Percentiles rank a stretch among this genome's conserved stretches.
Conservation (phyloP, 805 yeast genomes). For the Barnettozyma siamensis region DNA sequence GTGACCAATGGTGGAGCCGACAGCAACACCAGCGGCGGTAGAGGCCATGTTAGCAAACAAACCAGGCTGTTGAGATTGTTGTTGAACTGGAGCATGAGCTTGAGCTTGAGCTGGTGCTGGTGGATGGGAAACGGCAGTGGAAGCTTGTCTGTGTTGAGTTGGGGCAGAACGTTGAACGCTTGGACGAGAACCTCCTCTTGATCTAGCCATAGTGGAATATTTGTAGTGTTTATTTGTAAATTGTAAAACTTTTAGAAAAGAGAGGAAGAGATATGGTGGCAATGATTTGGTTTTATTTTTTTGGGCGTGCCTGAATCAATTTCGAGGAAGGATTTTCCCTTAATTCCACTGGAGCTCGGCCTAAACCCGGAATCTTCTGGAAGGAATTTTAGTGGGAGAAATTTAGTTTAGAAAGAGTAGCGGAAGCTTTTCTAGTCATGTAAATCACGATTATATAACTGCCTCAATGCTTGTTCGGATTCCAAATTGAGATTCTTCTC, state of each 20-base stretch:
- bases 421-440: too few species aligned
- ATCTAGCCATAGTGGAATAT: slow-evolving; percentile 37
- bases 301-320: neutral
- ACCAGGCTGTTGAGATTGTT: slow-evolving; percentile 69
- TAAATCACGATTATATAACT: too few species aligned
- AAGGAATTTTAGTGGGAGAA: neutral
- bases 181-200: slow-evolving; percentile 43
- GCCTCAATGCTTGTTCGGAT: too few species aligned
- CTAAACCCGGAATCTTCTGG: neutral
- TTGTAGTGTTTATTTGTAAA: neutral
- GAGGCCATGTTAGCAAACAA: slow-evolving; percentile 95
- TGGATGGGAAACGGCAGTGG: slow-evolving; percentile 53
- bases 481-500: too few species aligned
- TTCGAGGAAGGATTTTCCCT: neutral
- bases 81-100: slow-evolving; percentile 46
- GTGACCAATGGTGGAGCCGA: slow-evolving; percentile 96
- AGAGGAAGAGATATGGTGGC: slow-evolving; percentile 1
- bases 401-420: neutral
- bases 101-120: slow-evolving; percentile 40
- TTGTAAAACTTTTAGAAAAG: neutral
- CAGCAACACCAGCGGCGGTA: slow-evolving; percentile 99
- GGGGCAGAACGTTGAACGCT: slow-evolving; percentile 34
- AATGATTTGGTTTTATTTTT: neutral
- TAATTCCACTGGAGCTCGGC: neutral
- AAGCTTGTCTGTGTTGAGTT: slow-evolving; percentile 43